Base-by-base conservation (phyloP, 768 basidiomycete genomes). In the Floccularia luteovirens region DNA sequence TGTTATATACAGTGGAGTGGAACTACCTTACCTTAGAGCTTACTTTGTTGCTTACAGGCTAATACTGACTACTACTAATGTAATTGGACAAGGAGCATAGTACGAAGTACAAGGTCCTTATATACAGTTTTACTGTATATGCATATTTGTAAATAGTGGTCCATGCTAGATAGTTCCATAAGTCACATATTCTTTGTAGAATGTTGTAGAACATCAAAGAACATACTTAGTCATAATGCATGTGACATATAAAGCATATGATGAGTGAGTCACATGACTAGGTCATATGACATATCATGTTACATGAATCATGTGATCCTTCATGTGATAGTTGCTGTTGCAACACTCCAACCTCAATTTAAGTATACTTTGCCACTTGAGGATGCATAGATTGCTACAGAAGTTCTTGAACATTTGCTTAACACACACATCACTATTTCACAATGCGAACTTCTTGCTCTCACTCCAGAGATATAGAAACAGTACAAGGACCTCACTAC, bases 401-500 rank as follows among this genome's bases (percentile, higher is more conserved):
- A 24, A 1, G 47, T 58, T 8, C 44, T 47, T 8, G 20, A 50
- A 4, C 37, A 43, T 0, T 43, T 51, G 1, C 22, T 58, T 2
- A 37, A 58, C 16, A 20, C 49, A 0, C 24, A 46, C 0, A 24
- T 58, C 12, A 53, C 52, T 1, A 14, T 58, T 16, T 48, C 50
- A 0, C 43, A 47, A 16, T 42, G 51, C 1, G 46, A 55, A 31
- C 38, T 55, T 0, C 35, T 56, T 0, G 47, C 51, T 2, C 31
- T 56, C 3, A 24, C 54, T 1, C 51, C 51, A 2, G 55, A 54
- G 5, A 37, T 52, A 17, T 49, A 49, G 11, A 19, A 42, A 5
- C 42, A 46, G 10, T 31, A 43, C 32, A 42, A 44, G 1, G 55
- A 55, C 3, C 43, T 39, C 0, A 49, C 47, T 2, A 52, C 53